Evolutionary conservation across 805 yeast genomes (phyloP).

Genomic region (Lipomyces mesembrius): DNA sequence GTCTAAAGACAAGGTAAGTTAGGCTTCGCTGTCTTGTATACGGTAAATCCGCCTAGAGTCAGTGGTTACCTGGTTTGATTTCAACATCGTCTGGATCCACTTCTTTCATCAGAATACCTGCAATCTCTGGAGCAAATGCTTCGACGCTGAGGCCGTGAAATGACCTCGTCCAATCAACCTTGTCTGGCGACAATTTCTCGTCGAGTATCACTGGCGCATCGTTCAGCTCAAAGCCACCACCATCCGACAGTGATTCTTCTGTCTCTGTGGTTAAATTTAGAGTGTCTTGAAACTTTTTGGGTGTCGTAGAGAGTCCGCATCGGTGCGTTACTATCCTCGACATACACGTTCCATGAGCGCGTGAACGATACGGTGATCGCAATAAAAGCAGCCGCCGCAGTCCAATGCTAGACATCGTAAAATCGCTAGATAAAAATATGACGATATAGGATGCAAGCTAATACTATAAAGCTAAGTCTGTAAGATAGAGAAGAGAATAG

Average conservation of each 20-base stretch:
- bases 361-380: background rate
- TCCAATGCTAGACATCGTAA: background rate
- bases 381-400: background rate
- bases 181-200: conserved; percentile 4
- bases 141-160: conserved; percentile 82
- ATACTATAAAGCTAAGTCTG: background rate
- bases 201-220: conserved; percentile 18
- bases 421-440: background rate
- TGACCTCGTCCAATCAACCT: conserved; percentile 79
- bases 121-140: conserved; percentile 70
- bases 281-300: background rate
- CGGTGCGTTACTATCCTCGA: background rate
- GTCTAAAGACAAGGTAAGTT: conserved; percentile 49
- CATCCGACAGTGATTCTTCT: background rate
- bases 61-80: conserved; percentile 67
- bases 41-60: background rate
- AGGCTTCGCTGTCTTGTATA: background rate
- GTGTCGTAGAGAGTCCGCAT: background rate
- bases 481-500: background rate
- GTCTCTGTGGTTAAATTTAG: background rate
- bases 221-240: conserved; percentile 8
- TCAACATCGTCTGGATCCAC: conserved; percentile 79
- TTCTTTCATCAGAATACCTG: conserved; percentile 63
- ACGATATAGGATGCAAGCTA: background rate
- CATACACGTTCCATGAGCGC: background rate